A percentile compares a stretch with the other conserved stretches of the same genome.
Evolutionary conservation across 192 early-diverging fungal genomes (phyloP).

Genomic region (Backusella morwellensis): DNA sequence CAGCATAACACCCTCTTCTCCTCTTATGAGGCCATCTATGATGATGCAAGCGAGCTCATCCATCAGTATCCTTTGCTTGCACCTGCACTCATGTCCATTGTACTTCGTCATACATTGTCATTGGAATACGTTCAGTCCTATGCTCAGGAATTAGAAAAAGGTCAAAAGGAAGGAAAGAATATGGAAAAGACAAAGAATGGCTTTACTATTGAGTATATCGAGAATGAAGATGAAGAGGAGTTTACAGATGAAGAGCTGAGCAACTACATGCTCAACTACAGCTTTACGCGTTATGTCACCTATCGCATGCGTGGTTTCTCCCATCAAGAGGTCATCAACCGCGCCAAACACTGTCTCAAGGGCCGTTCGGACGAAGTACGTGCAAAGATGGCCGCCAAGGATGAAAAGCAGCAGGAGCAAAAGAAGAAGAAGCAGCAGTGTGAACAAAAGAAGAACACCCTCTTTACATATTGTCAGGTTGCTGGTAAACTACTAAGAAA

Average conservation of each 20-base stretch:
- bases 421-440: neutral
- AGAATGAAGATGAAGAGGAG: neutral
- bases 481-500: neutral
- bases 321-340: slow-evolving; percentile 9
- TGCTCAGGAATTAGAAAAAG: neutral
- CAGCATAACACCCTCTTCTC: neutral
- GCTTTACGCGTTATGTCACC: neutral
- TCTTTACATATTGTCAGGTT: slow-evolving; percentile 1
- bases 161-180: neutral
- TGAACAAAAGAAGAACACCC: neutral
- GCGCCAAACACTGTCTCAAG: neutral
- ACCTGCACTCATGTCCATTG: slow-evolving; percentile 34
- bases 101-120: slow-evolving; percentile 23
- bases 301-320: slow-evolving; percentile 11
- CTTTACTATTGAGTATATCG: neutral
- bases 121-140: slow-evolving; percentile 6
- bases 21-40: neutral
- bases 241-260: neutral
- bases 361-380: neutral
- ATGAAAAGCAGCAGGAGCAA: neutral
- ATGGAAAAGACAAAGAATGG: neutral
- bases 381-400: neutral
- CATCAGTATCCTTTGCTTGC: slow-evolving; percentile 23
- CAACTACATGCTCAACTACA: neutral
- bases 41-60: neutral